A percentile compares a stretch with the other conserved stretches of the same genome.
Evolutionary conservation across 129 eudicot species (phyloP).

Genomic region (Arctium lappa): DNA sequence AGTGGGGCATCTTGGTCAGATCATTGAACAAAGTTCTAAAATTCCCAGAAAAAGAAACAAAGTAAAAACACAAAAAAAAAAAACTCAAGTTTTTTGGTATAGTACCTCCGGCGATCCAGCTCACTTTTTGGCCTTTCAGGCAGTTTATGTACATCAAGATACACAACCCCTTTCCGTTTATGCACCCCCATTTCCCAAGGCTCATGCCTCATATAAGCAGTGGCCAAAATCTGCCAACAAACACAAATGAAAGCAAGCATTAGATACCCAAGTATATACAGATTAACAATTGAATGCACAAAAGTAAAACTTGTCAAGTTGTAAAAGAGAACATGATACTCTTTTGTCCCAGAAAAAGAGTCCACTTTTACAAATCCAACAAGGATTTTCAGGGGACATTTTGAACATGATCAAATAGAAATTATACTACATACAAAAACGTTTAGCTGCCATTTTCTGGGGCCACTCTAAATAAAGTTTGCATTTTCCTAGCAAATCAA

Average conservation of each 20-base stretch:
- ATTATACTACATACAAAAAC: too few species aligned
- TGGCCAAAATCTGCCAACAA: constrained; percentile 71
- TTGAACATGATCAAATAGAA: too few species aligned
- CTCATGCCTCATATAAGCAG: constrained; percentile 89
- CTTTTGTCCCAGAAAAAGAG: too few species aligned
- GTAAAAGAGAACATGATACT: too few species aligned
- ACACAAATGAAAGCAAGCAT: not conserved
- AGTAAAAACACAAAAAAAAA: not conserved
- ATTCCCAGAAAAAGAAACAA: not conserved
- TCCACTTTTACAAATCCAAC: too few species aligned
- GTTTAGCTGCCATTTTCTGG: too few species aligned
- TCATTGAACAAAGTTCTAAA: not conserved
- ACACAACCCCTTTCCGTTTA: constrained; percentile 94
- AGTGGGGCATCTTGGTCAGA: too few species aligned
- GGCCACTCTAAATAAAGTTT: too few species aligned
- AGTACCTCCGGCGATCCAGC: constrained; percentile 80
- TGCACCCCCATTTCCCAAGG: constrained; percentile 99
- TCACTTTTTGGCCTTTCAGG: constrained; percentile 90
- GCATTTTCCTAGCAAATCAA: too few species aligned
- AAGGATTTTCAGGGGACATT: too few species aligned
- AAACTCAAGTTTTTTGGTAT: not conserved
- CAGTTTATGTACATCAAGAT: constrained; percentile 94
- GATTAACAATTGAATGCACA: not conserved
- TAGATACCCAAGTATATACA: not conserved
- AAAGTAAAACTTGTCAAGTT: not conserved